Evolutionary conservation across 352 stramenopile species (phyloP), one percentile per base, ranked within the genome.

Genomic region (Phytopythium ostracodes): DNA sequence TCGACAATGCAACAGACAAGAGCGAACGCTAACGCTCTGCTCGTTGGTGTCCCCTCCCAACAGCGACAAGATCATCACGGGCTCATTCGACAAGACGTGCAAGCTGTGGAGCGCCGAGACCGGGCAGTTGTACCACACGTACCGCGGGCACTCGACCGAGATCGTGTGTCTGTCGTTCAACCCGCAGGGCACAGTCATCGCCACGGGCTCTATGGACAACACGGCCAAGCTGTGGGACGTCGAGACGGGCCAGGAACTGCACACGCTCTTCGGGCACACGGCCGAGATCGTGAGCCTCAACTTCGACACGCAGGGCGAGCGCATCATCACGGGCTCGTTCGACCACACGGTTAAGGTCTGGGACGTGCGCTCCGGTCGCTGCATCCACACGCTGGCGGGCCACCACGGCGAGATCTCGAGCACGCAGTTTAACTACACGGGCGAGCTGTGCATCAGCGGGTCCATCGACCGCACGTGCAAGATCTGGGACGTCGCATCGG

Each of bases 151-250:
- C 65, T 93, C 88, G 61, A 98, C 92, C 31, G 95, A 98, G 75
- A 98, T 98, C 57, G 94, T 98, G 38, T 98, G 95, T 71, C 67
- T 98, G n/a, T 92, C 86, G 6, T 98, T 98, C 77, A 96, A 98
- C 44, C 92, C 95, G 20, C 87, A 96, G 53, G 94, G 94, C 36
- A 96, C 86, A 0, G 87, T 96, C 53, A 94, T 98, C 43, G 92
- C 91, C 15, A 94, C 84, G 10, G 83, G 87, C 29, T 96, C 84
- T 6, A 98, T 98, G 92, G 94, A 98, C 72, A 97, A 97, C 74
- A 98, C 92, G 40, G 89, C 94, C n/a, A 96, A 96, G 65, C 75
- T 98, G 33, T 98, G 92, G 91, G 94, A 98, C 59, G 92, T 98
- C 36, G 92, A 98, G 67, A 97, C 92, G 2, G 94, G 95, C 1